Evolutionary conservation across 352 stramenopile genomes (phyloP), one percentile per base, ranked within the genome.

Genomic region (Paralagenidium karlingii): DNA sequence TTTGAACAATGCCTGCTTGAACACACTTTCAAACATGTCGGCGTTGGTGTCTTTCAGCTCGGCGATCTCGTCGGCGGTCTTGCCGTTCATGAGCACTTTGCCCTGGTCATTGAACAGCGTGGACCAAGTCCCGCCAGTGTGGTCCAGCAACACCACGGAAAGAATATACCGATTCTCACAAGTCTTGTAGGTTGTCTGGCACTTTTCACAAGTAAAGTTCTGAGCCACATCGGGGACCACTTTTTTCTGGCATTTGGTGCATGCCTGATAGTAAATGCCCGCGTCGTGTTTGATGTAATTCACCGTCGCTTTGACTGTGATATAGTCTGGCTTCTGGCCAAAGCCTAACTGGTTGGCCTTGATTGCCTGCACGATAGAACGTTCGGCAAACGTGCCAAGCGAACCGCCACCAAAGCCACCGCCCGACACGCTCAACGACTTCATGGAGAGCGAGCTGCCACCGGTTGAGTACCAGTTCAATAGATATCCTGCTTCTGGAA

Each of bases 261-360:
- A 91, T 12, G 81, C 78, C 50, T 92, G 75, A 58, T 94, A 94
- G 53, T 75, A 92, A 30, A 94, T 60, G 6, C 67, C 66, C 31
- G 74, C 60, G 58, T 97, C 91, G 51, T 96, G 93, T 67, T 98
- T 98, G 57, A 99, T 94, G 51, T 97, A 98, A 47, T 82, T 97
- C 40, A 98, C 78, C 10, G 82, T 96, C 32, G 70, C 94, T 60
- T 98, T 98, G 40, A 98, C 88, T 21, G 63, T 90, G 37, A 98
- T 82, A 56, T 91, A 99, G 66, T 98, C 94, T 13, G 90, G 82
- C 67, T 99, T 98, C 41, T 98, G 92, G 3, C 58, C 65, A 52
- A 92, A 93, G 36, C 94, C 95, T 41, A 99, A 69, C 32, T 97
- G 73, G 55, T 96, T 91, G 26, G 71, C 61, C 61, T 97, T 97